Evolutionary conservation across 2,329 filamentous ascomycete genomes (phyloP).

Genomic region (Hymenotorrendiella dingleyae): DNA sequence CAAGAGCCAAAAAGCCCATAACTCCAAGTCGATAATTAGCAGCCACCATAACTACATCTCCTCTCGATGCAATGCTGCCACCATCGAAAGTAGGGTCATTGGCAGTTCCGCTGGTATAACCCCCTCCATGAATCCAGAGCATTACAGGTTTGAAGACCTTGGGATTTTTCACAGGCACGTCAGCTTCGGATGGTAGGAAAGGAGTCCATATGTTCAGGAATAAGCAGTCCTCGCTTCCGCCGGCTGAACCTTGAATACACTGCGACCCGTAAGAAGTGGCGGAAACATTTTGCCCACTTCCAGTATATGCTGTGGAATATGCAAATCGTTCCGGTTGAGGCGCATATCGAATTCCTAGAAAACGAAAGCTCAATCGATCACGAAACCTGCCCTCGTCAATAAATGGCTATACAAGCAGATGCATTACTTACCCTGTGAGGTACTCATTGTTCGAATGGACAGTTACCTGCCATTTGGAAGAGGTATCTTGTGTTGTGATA

Average conservation of each 20-base stretch:
- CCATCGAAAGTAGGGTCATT: conserved; percentile 21
- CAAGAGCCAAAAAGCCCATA: conserved; percentile 42
- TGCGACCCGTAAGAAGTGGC: conserved; percentile 38
- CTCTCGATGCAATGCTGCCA: conserved; percentile 19
- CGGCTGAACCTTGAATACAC: conserved; percentile 37
- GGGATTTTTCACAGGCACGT: conserved; percentile 7
- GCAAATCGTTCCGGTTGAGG: conserved; percentile 19
- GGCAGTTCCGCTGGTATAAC: conserved; percentile 29
- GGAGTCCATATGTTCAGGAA: conserved; percentile 50
- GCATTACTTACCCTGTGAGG: conserved; percentile 37
- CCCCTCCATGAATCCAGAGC: conserved; percentile 25
- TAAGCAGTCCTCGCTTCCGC: conserved; percentile 47
- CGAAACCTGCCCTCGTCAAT: conserved; percentile 26
- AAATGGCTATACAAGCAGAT: background rate
- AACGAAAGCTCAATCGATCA: conserved; percentile 42
- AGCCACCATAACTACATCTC: conserved; percentile 20
- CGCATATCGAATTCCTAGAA: conserved; percentile 23
- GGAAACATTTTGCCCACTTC: conserved; percentile 36
- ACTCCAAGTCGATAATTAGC: conserved; percentile 41
- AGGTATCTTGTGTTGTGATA: conserved; percentile 29
- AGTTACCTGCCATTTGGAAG: conserved; percentile 33
- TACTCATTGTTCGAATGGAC: conserved; percentile 37
- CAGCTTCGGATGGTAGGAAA: conserved; percentile 22
- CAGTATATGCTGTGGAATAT: conserved; percentile 40
- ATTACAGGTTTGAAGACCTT: conserved; percentile 34